Conservation (phyloP, 257 asterid genomes). For the Euphrasia confusa region DNA sequence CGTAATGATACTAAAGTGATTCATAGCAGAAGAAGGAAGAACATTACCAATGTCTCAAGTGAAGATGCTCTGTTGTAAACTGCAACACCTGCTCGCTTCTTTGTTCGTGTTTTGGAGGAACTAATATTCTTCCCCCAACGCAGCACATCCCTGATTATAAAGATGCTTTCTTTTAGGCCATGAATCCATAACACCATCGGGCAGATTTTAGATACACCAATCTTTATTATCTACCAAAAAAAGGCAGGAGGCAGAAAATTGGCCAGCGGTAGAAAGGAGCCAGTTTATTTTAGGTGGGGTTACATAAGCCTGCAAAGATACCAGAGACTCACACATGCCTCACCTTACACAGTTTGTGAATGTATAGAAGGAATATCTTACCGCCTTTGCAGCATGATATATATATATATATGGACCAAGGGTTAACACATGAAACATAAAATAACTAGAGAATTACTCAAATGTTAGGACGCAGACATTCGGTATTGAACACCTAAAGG, state of each 20-base stretch:
- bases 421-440: no score
- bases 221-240: no score
- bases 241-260: background rate
- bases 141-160: conserved; percentile 65
- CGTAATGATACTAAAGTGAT: conserved; percentile 13
- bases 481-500: no score
- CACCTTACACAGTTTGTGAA: no score
- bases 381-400: no score
- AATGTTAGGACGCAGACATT: no score
- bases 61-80: conserved; percentile 96
- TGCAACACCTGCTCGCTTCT: conserved; percentile 93
- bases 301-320: conserved; percentile 1
- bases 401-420: no score
- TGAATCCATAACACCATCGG: background rate
- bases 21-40: conserved; percentile 13
- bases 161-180: conserved; percentile 22
- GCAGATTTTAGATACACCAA: no score
- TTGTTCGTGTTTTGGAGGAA: conserved; percentile 81
- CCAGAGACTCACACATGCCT: no score
- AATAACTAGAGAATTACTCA: no score
- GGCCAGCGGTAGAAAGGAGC: conserved; percentile 2
- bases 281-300: background rate
- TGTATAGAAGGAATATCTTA: no score
- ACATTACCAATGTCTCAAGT: conserved; percentile 82
- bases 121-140: conserved; percentile 95